phyloP scores from a whole-genome alignment of 2,329 filamentous ascomycete genomes.

The Phialocephala sp. region DNA sequence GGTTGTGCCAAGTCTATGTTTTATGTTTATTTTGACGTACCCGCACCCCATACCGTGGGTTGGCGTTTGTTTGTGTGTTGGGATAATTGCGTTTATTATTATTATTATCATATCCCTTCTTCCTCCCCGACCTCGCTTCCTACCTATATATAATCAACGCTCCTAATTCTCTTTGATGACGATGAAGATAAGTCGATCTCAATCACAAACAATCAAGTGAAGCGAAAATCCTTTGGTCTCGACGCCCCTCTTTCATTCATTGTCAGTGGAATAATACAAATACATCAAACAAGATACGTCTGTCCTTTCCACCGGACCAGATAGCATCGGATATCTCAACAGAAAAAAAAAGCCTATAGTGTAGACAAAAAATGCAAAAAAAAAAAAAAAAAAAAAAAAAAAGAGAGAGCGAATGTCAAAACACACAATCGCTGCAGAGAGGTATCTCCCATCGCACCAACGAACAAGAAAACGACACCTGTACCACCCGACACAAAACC shows the following conservation, averaged over 20 bases:
- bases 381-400: background rate
- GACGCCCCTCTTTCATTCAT: constrained; percentile 10
- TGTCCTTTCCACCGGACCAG: constrained; percentile 16
- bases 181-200: background rate
- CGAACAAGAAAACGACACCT: background rate
- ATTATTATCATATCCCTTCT: background rate
- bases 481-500: background rate
- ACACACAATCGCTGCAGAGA: constrained; percentile 22
- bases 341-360: background rate
- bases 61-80: too few species aligned
- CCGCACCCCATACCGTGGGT: too few species aligned
- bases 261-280: constrained; percentile 28
- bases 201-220: background rate
- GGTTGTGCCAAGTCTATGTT: background rate
- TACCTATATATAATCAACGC: background rate
- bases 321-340: constrained; percentile 33
- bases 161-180: background rate
- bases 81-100: background rate
- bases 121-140: background rate
- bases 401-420: background rate
- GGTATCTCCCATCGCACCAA: constrained; percentile 23
- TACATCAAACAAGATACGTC: constrained; percentile 30
- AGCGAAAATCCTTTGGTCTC: background rate
- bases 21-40: constrained; percentile 12
- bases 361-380: background rate